Evolutionary conservation across 306 rosid genomes (phyloP).

Genomic region (Quercus alba): DNA sequence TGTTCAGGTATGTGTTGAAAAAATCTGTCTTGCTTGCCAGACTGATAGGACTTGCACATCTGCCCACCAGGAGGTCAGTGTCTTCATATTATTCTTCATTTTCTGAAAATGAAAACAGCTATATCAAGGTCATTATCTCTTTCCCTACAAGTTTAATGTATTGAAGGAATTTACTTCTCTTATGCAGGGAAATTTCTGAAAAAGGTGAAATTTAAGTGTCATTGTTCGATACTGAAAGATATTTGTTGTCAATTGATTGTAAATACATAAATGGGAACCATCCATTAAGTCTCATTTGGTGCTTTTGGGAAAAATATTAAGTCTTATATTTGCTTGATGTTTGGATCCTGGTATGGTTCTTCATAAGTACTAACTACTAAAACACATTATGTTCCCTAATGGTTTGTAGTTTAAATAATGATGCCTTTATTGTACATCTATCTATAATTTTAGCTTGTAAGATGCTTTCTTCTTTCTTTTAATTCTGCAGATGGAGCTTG

Average conservation of each 20-base stretch:
- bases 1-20: constrained; percentile 47
- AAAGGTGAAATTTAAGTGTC: too few relatives aligned
- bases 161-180: too few relatives aligned
- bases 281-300: background rate
- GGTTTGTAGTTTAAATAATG: background rate
- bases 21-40: constrained; percentile 59
- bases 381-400: background rate
- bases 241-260: background rate
- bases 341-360: background rate
- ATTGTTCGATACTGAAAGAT: too few relatives aligned
- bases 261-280: background rate
- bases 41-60: constrained; percentile 48
- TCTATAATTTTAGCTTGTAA: background rate
- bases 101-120: background rate
- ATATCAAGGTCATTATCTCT: background rate
- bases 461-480: background rate
- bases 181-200: too few relatives aligned
- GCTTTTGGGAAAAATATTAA: background rate
- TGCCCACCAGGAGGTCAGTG: constrained; percentile 52
- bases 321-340: background rate
- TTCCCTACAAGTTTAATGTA: too few relatives aligned
- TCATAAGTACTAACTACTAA: background rate
- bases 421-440: background rate
- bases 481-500: constrained; percentile 56
- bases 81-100: background rate